Percentiles rank a stretch among this genome's conserved stretches.
Conservation (phyloP, 176 grass and related monocot genomes). For the Microstegium vimineum region DNA sequence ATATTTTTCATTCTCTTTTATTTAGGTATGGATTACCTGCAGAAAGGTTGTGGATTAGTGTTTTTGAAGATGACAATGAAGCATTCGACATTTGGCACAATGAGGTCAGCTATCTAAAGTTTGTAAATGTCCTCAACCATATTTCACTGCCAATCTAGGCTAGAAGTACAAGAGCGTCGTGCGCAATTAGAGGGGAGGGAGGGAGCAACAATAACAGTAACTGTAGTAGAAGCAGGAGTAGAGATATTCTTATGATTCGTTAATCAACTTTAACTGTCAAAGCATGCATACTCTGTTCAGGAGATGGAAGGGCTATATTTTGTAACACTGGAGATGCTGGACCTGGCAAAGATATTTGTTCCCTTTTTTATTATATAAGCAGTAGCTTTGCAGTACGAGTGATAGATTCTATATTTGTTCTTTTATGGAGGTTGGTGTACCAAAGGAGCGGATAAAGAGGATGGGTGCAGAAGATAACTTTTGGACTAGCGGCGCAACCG, state of each 20-base stretch:
- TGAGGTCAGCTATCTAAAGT: constrained; percentile 44
- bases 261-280: not conserved
- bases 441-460: constrained; percentile 85
- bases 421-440: constrained; percentile 76
- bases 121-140: not conserved
- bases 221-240: not conserved
- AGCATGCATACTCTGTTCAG: not conserved
- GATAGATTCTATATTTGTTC: not conserved
- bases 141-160: not conserved
- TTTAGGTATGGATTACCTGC: constrained; percentile 72
- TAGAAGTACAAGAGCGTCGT: not conserved
- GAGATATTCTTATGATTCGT: not conserved
- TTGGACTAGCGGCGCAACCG: constrained; percentile 89
- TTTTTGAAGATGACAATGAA: constrained; percentile 91
- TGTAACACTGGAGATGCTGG: not conserved
- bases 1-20: constrained; percentile 26
- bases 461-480: constrained; percentile 98
- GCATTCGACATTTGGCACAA: constrained; percentile 89
- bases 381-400: not conserved
- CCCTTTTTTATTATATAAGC: not conserved
- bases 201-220: not conserved
- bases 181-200: not conserved
- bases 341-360: not conserved
- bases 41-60: constrained; percentile 96
- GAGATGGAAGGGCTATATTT: not conserved